Evolutionary conservation across 805 yeast species (phyloP).

Genomic region (Clavispora fructus): DNA sequence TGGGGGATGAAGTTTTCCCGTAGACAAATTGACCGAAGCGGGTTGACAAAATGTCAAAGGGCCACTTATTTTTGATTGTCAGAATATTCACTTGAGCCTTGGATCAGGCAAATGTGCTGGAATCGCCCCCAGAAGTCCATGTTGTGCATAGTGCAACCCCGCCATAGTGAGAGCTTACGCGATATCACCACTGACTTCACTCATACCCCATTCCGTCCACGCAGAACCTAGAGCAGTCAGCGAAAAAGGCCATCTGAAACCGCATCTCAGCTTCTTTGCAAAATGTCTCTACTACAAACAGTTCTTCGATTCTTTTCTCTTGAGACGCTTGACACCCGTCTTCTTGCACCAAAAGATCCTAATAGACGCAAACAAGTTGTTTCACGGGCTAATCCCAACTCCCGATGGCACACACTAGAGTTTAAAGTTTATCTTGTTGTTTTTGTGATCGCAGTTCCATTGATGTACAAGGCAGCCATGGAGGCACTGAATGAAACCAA

Average conservation of each 20-base stretch:
- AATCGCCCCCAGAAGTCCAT: neutral
- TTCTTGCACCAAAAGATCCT: constrained; percentile 34
- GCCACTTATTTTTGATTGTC: too few species aligned
- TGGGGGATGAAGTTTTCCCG: too few species aligned
- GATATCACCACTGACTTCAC: too few species aligned
- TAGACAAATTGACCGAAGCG: too few species aligned
- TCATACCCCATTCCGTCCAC: too few species aligned
- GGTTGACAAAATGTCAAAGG: too few species aligned
- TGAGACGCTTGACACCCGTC: constrained; percentile 49
- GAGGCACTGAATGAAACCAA: constrained; percentile 72
- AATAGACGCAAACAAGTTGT: constrained; percentile 26
- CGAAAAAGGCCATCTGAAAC: neutral
- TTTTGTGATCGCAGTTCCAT: constrained; percentile 69
- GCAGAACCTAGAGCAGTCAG: neutral
- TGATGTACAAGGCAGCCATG: constrained; percentile 77
- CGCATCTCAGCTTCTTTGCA: neutral
- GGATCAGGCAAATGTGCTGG: neutral
- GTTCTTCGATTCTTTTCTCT: constrained; percentile 40
- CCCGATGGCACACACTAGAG: constrained; percentile 76
- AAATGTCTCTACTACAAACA: constrained; percentile 1
- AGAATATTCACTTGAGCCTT: too few species aligned
- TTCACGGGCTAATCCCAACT: constrained; percentile 31
- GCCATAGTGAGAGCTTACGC: neutral
- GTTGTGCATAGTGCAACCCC: neutral
- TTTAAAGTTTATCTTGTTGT: constrained; percentile 62